Percentiles rank a stretch among this genome's conserved stretches.
phyloP scores from a whole-genome alignment of 495 filamentous ascomycete genomes.

The Penicillium herquei region DNA sequence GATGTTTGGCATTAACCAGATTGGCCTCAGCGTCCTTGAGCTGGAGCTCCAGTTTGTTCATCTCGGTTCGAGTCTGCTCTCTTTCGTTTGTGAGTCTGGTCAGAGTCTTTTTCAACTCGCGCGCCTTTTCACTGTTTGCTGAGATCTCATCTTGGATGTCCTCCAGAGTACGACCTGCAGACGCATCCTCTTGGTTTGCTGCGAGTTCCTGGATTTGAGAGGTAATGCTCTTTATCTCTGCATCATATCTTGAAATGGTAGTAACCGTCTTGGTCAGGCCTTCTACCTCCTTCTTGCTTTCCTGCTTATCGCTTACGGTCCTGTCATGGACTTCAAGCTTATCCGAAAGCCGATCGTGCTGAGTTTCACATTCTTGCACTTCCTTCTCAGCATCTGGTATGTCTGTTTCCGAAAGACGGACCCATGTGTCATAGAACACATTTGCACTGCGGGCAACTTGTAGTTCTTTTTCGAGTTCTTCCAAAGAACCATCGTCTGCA shows the following conservation, averaged over 20 bases:
- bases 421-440: constrained; percentile 69
- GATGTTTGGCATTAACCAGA: constrained; percentile 64
- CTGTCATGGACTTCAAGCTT: constrained; percentile 74
- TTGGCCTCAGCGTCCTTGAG: constrained; percentile 66
- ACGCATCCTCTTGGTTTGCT: constrained; percentile 66
- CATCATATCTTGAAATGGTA: constrained; percentile 69
- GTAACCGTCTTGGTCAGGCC: constrained; percentile 69
- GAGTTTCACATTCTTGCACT: constrained; percentile 48
- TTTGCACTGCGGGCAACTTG: constrained; percentile 56
- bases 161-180: constrained; percentile 65
- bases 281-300: constrained; percentile 72
- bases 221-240: constrained; percentile 67
- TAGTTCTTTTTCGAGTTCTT: constrained; percentile 52
- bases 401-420: constrained; percentile 64
- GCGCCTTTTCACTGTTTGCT: constrained; percentile 63
- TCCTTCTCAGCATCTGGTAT: constrained; percentile 68
- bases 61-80: constrained; percentile 65
- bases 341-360: constrained; percentile 59
- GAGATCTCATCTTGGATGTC: constrained; percentile 79
- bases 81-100: constrained; percentile 63
- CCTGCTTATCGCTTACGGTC: constrained; percentile 59
- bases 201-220: constrained; percentile 68
- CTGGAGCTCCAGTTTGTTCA: constrained; percentile 69
- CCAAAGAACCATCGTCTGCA: constrained; percentile 52
- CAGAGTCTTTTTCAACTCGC: constrained; percentile 59